Conservation (phyloP, 495 filamentous ascomycete genomes). For the Hyaloscypha hepaticicola region DNA sequence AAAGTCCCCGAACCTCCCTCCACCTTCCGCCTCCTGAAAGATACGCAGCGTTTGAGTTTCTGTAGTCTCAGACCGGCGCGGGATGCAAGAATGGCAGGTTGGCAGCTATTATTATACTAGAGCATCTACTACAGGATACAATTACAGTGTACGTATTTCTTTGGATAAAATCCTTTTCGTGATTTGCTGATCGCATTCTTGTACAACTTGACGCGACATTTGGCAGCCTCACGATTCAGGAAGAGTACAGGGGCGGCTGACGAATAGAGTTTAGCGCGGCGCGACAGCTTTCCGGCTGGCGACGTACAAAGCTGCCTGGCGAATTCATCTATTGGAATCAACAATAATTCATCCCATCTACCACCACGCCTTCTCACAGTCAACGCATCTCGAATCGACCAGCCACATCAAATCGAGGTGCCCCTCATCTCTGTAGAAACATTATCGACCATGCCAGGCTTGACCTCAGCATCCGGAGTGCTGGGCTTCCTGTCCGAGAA, state of each 20-base stretch:
- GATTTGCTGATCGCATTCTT: not conserved
- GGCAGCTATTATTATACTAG: not conserved
- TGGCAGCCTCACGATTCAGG: not conserved
- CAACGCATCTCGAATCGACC: not conserved
- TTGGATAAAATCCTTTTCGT: not conserved
- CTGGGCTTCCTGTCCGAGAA: constrained; percentile 95
- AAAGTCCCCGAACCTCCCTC: constrained; percentile 13
- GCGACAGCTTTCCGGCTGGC: not conserved
- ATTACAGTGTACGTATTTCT: not conserved
- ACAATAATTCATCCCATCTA: constrained; percentile 13
- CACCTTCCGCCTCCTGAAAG: constrained; percentile 9
- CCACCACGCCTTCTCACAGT: not conserved
- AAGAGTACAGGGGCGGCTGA: not conserved
- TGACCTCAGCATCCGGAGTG: constrained; percentile 91
- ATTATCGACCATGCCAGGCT: constrained; percentile 69
- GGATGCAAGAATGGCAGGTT: not conserved
- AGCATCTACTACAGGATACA: not conserved
- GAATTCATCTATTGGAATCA: constrained; percentile 9
- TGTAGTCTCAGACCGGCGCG: constrained; percentile 1
- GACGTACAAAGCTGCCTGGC: constrained; percentile 20
- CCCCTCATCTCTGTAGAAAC: not conserved
- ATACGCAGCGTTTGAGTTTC: not conserved
- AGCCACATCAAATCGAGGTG: not conserved
- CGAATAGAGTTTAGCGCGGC: not conserved
- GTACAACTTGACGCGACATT: not conserved